Evolutionary conservation across 768 basidiomycete species (phyloP), one percentile per base, ranked within the genome.

Genomic region (Pleurotus salmoneostramineus): DNA sequence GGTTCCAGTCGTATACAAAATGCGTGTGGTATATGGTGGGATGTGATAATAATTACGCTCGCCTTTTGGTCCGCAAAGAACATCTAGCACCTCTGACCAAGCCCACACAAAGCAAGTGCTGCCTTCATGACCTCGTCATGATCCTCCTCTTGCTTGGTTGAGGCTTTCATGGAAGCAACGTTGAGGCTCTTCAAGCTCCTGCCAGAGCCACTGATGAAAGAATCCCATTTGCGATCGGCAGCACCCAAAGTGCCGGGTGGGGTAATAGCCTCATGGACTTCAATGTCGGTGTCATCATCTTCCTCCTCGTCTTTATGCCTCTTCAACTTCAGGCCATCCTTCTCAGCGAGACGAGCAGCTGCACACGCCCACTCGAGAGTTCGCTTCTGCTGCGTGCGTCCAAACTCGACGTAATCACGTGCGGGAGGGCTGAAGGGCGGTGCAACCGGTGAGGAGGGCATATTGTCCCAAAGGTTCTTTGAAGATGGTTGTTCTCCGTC

Each of bases 351-450:
- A 42, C 82, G 69, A 3, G 81, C 82, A 21, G 82, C 83, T 2
- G 86, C 86, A 69, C 88, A 90, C 0, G 88, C 88, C 87, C 87
- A 89, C 64, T 90, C 89, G 57, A 91, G 72, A 10, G 87, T 86
- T 33, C 77, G 77, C 21, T 79, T 75, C 15, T 72, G 72, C 62
- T 78, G 77, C 35, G 75, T 72, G 42, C 76, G 73, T 17, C 76
- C 77, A 52, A 80, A 78, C 27, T 78, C 77, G 61, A 81, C 72
- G 52, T 74, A 78, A 45, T 79, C 79, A 57, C 74, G 71, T 2
- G 74, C 70, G 4, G 77, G 70, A 0, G 85, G 84, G 59, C 83
- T 84, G 40, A 77, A 75, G 3, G 82, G 79, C 6, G 78, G 74
- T 2, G 75, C 76, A 35, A 83, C 71, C 1, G 89, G 89, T 0